Conservation (phyloP, 2,329 filamentous ascomycete genomes). For the Aspergillus glaucus region DNA sequence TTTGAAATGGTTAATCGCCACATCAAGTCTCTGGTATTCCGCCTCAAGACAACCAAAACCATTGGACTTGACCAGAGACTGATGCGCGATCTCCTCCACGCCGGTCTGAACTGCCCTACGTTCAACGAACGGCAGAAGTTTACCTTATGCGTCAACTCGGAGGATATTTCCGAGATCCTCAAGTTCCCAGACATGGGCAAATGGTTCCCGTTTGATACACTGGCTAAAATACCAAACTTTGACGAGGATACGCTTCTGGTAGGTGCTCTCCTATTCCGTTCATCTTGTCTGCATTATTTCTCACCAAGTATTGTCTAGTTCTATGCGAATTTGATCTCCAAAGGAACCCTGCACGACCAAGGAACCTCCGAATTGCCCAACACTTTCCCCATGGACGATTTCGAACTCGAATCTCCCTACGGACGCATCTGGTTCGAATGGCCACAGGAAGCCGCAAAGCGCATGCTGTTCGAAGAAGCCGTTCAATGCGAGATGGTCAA, state of each 20-base stretch:
- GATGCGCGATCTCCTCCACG: constrained; percentile 33
- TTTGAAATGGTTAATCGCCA: constrained; percentile 45
- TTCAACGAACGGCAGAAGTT: constrained; percentile 42
- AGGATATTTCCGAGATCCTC: constrained; percentile 13
- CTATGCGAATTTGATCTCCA: constrained; percentile 20
- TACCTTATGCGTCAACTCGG: constrained; percentile 24
- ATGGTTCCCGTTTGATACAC: constrained; percentile 37
- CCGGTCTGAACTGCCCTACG: constrained; percentile 36
- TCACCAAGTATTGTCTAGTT: constrained; percentile 11
- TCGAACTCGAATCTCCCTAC: constrained; percentile 18
- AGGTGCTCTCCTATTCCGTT: constrained; percentile 4
- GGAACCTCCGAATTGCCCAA: constrained; percentile 11
- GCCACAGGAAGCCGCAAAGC: constrained; percentile 11
- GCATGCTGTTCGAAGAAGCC: constrained; percentile 15
- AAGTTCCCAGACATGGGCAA: constrained; percentile 20
- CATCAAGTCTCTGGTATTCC: constrained; percentile 64
- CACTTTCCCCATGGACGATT: constrained; percentile 11
- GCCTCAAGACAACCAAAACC: constrained; percentile 42
- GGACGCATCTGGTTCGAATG: constrained; percentile 25
- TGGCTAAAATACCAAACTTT: constrained; percentile 21
- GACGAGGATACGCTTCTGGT: constrained; percentile 21
- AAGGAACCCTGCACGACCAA: constrained; percentile 7
- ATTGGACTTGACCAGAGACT: constrained; percentile 37
- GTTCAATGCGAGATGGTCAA: constrained; percentile 17
- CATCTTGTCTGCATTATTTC: not conserved